Conservation (phyloP, 805 yeast genomes). For the Starmerella vaccinii region DNA sequence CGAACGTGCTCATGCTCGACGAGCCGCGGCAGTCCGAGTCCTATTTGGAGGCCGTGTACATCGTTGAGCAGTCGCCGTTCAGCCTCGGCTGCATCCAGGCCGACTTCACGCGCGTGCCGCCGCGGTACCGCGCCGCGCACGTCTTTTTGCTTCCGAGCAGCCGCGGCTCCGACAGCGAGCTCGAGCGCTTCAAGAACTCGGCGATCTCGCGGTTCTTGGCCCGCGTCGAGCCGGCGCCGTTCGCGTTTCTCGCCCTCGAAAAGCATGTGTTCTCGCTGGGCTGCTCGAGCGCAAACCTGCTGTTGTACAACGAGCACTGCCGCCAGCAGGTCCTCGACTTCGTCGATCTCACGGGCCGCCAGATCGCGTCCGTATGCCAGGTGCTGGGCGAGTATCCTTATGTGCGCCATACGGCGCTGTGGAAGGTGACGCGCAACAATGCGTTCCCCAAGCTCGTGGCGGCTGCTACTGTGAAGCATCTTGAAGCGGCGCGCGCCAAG, state of each 20-base stretch:
- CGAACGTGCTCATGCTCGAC: constrained; percentile 56
- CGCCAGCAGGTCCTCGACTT: constrained; percentile 32
- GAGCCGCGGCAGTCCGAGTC: constrained; percentile 49
- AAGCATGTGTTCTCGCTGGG: constrained; percentile 61
- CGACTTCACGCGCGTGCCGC: constrained; percentile 55
- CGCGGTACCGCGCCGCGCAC: constrained; percentile 67
- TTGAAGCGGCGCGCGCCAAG: constrained; percentile 5
- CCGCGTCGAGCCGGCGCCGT: constrained; percentile 35
- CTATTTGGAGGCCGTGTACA: constrained; percentile 68
- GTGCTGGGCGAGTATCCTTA: constrained; percentile 82
- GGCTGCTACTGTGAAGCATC: constrained; percentile 12
- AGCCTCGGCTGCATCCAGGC: constrained; percentile 66
- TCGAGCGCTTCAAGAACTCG: constrained; percentile 25
- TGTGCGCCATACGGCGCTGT: constrained; percentile 50
- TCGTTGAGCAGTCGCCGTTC: constrained; percentile 59
- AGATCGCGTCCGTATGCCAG: constrained; percentile 63
- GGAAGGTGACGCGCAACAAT: constrained; percentile 39
- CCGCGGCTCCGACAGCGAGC: constrained; percentile 17
- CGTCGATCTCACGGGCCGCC: constrained; percentile 47
- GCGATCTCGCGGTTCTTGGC: constrained; percentile 25
- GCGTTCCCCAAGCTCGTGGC: constrained; percentile 45
- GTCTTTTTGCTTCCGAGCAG: constrained; percentile 59
- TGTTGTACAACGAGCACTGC: constrained; percentile 59
- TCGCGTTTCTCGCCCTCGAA: constrained; percentile 58
- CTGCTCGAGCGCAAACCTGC: constrained; percentile 49